Conservation (phyloP, 1,284 basidiomycete genomes). For the Ustilago trichophora region DNA sequence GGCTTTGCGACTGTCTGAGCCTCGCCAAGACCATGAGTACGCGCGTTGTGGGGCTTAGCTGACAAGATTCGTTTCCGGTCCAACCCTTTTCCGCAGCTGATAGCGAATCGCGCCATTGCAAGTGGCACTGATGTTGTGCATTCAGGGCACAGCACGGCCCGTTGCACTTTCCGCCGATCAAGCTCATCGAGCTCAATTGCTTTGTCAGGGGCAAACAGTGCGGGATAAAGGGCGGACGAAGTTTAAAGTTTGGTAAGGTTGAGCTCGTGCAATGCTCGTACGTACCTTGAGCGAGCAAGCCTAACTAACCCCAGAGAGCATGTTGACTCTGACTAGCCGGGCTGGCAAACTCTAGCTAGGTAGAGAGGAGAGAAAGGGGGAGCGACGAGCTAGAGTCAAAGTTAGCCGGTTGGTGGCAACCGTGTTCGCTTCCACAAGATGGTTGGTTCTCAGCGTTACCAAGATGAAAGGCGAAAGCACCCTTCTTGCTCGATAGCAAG, state of each 20-base stretch:
- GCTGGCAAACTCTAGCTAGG: neutral
- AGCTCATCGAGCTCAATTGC: too few relatives aligned
- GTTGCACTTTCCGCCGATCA: too few relatives aligned
- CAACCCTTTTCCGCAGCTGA: neutral
- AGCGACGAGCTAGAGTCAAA: constrained; percentile 2
- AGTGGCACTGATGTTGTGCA: too few relatives aligned
- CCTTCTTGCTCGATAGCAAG: too few relatives aligned
- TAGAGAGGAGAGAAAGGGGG: neutral
- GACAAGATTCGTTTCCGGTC: constrained; percentile 1
- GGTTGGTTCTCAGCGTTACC: too few relatives aligned
- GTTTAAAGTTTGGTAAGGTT: neutral
- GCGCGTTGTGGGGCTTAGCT: too few relatives aligned
- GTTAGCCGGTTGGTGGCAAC: neutral
- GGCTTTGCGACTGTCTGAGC: neutral
- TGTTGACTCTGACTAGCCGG: neutral
- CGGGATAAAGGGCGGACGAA: too few relatives aligned
- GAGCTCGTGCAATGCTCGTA: neutral
- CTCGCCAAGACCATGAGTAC: too few relatives aligned
- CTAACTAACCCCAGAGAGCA: neutral
- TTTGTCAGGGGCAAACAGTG: too few relatives aligned
- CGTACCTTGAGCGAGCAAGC: neutral
- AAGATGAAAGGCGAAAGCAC: too few relatives aligned
- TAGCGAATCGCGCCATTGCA: too few relatives aligned
- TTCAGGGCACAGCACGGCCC: too few relatives aligned
- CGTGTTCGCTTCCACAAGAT: constrained; percentile 1